Conservation (phyloP, 805 yeast species). For the Candida ponderosae region DNA sequence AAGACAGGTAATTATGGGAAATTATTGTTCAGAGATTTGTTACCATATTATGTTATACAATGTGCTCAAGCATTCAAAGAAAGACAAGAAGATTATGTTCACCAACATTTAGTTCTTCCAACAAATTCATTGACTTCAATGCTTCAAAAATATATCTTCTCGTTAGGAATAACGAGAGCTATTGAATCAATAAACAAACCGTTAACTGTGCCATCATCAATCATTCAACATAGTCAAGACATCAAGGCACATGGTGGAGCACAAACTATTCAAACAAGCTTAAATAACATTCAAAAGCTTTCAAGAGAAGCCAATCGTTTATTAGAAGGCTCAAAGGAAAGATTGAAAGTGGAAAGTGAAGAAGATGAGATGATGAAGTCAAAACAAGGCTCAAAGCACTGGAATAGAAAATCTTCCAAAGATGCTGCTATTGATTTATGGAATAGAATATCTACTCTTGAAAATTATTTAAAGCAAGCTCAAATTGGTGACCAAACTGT, state of each 20-base stretch:
- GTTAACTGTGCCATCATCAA: slow-evolving; percentile 48
- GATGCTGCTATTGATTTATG: slow-evolving; percentile 33
- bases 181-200: slow-evolving; percentile 51
- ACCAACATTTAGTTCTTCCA: slow-evolving; percentile 38
- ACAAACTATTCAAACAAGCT: slow-evolving; percentile 29
- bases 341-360: slow-evolving; percentile 40
- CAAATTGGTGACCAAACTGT: slow-evolving; percentile 52
- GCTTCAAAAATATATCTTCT: slow-evolving; percentile 35
- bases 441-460: slow-evolving; percentile 35
- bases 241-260: slow-evolving; percentile 48
- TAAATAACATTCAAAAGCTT: slow-evolving; percentile 37
- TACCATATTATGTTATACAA: slow-evolving; percentile 63
- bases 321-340: slow-evolving; percentile 36
- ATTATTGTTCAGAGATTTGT: slow-evolving; percentile 45
- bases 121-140: slow-evolving; percentile 37
- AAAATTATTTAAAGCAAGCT: slow-evolving; percentile 48
- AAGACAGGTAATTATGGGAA: slow-evolving; percentile 14
- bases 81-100: slow-evolving; percentile 47
- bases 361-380: slow-evolving; percentile 47
- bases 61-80: slow-evolving; percentile 62
- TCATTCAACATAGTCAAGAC: slow-evolving; percentile 48
- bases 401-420: slow-evolving; percentile 44
- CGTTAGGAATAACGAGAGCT: slow-evolving; percentile 50
- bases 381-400: slow-evolving; percentile 44
- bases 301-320: slow-evolving; percentile 32